These are phyloP conservation scores for Lanzia echinophila DNA, from an alignment of 2,329 filamentous ascomycete species.

Conservation along the genomic window DNA sequence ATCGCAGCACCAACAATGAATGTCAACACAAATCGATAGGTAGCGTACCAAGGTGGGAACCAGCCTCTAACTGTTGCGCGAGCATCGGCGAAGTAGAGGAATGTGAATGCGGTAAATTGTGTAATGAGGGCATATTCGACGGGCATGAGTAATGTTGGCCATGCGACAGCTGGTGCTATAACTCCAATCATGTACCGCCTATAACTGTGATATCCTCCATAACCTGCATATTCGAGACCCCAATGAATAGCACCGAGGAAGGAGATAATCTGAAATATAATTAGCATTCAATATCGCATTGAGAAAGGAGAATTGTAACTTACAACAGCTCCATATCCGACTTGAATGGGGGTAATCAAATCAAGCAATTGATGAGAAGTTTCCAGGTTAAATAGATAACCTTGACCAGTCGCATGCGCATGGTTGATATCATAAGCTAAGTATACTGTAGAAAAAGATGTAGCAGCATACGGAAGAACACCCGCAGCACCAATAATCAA, in stretches of 20 bases:
- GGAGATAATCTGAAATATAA: conserved; percentile 62
- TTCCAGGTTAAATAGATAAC: conserved; percentile 58
- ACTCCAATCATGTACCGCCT: conserved; percentile 81
- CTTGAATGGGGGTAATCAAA: conserved; percentile 76
- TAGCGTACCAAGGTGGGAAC: conserved; percentile 78
- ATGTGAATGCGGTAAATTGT: conserved; percentile 80
- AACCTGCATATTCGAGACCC: conserved; percentile 80
- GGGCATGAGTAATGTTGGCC: conserved; percentile 82
- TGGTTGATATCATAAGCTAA: conserved; percentile 79
- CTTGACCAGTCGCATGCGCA: conserved; percentile 50
- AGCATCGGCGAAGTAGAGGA: conserved; percentile 79
- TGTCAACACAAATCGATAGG: conserved; percentile 87
- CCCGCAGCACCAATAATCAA: conserved; percentile 66
- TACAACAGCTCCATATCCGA: conserved; percentile 83
- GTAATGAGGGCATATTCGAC: conserved; percentile 77
- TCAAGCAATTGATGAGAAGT: conserved; percentile 66
- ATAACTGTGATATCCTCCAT: conserved; percentile 60
- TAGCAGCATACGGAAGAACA: conserved; percentile 78
- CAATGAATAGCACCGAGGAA: conserved; percentile 91
- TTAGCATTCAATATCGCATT: conserved; percentile 7
- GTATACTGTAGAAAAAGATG: conserved; percentile 74
- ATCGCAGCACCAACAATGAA: conserved; percentile 82
- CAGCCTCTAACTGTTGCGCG: conserved; percentile 67
- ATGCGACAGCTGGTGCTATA: conserved; percentile 71
- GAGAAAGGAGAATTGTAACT: conserved; percentile 29